Percentiles rank a stretch among this genome's conserved stretches.
These are phyloP conservation scores for Zasmidium cellare DNA, from an alignment of 2,329 filamentous ascomycete genomes.

Conservation along the genomic window DNA sequence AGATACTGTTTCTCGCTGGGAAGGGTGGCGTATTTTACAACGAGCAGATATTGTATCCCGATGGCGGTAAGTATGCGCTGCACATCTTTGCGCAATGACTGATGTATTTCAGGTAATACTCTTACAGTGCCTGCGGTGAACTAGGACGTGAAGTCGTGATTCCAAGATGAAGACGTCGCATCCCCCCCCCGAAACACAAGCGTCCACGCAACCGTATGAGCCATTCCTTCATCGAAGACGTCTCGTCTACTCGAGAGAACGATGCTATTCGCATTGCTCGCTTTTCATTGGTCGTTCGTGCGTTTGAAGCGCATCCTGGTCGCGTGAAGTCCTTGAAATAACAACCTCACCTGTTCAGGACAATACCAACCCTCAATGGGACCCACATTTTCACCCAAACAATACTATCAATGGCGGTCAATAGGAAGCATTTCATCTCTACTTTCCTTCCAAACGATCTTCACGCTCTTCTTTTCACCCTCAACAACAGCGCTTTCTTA, in stretches of 20 bases:
- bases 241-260: not conserved
- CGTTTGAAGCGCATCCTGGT: not conserved
- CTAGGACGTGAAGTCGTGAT: not conserved
- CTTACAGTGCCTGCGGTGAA: slow-evolving; percentile 9
- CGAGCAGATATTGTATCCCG: slow-evolving; percentile 54
- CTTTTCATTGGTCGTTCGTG: not conserved
- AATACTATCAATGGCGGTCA: not conserved
- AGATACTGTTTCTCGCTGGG: slow-evolving; percentile 52
- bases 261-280: not conserved
- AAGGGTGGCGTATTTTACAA: slow-evolving; percentile 55
- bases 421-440: not conserved
- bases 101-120: slow-evolving; percentile 15
- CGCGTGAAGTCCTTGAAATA: no score
- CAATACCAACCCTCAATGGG: not conserved
- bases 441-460: not conserved
- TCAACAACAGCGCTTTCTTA: not conserved
- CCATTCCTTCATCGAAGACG: no score
- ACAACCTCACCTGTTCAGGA: not conserved
- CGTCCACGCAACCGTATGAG: no score
- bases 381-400: not conserved
- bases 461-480: not conserved
- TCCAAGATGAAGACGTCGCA: no score
- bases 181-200: no score
- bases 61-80: slow-evolving; percentile 30
- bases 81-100: not conserved